Base-by-base conservation (phyloP, 257 asterid species). In the Leonotis leonurus region DNA sequence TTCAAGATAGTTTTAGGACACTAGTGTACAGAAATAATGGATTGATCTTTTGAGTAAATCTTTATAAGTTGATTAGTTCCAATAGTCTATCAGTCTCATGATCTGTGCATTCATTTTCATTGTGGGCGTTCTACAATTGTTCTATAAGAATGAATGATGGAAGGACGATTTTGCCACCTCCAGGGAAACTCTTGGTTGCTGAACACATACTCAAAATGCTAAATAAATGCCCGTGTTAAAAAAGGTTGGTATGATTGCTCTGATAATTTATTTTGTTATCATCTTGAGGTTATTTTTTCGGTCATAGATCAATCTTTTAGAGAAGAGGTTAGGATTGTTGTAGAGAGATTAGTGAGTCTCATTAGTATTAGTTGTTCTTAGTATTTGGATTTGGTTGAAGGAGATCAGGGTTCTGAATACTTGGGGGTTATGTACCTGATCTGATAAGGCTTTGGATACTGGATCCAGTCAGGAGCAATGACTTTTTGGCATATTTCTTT, bases 221-320 rank as follows among this genome's bases (percentile, higher is more conserved):
- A 29, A 32, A 32, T 37, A 32, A 65, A 14, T 55, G 35, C 48
- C 60, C 78, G 44, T 57, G 44, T 45, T 73, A 56, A 69, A 54
- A 40, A 68, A 65, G 68, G 53, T 77, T 35, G 77, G 71, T 50
- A 44, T 65, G 35, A 41, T 77, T 52, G 78, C 58, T 26, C 78
- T 73, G 18, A 54, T 73, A 13, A 59, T 69, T 59, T 69, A 49
- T 67, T 41, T 57, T 20, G 55, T 70, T 45, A 57, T 64, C 74
- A 36, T 35, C 67, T 73, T 24, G 65, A 37, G 24, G 2, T 64
- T 40, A 52, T 53, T 33, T 64, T 53, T 37, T 73, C 72, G 5
- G 60, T 43, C 25, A 39, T 12, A 6, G 68, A 75, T 56, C 65
- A 22, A 50, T 41, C 63, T 32, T 61, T 64, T 45, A 29, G 67